Conservation (phyloP, 352 stramenopile genomes). For the Globisporangium rhizosaccharum region DNA sequence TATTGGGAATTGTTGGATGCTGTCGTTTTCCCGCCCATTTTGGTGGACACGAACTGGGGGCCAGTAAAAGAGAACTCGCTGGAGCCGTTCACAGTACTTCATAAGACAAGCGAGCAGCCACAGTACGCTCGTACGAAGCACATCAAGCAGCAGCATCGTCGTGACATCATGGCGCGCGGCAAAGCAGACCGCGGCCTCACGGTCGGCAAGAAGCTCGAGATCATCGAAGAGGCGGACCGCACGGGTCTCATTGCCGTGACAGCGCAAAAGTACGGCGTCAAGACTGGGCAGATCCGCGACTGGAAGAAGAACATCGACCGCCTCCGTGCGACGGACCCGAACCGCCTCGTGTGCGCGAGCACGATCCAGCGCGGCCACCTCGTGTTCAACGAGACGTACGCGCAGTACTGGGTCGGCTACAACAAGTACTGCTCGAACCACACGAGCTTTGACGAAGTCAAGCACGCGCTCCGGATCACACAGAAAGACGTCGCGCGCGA, state of each 20-base stretch:
- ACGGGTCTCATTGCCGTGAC: slow-evolving; percentile 72
- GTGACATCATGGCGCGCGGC: slow-evolving; percentile 63
- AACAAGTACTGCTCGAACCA: slow-evolving; percentile 82
- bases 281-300: slow-evolving; percentile 83
- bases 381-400: slow-evolving; percentile 86
- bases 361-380: slow-evolving; percentile 79
- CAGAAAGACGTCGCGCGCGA: slow-evolving; percentile 72
- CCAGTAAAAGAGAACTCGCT: slow-evolving; percentile 43
- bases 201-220: slow-evolving; percentile 87
- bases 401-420: slow-evolving; percentile 87
- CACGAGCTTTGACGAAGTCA: slow-evolving; percentile 69
- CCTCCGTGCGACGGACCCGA: slow-evolving; percentile 69
- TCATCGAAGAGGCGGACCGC: slow-evolving; percentile 81
- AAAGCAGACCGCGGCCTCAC: slow-evolving; percentile 77
- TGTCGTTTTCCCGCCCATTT: background rate
- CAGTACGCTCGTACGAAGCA: background rate
- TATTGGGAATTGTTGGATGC: background rate
- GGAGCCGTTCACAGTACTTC: slow-evolving; percentile 21
- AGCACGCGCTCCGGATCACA: slow-evolving; percentile 53
- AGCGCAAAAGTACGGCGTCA: slow-evolving; percentile 83
- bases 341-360: slow-evolving; percentile 72
- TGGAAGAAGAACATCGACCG: slow-evolving; percentile 86
- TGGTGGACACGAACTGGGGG: slow-evolving; percentile 5
- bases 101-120: background rate
- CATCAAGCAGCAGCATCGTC: background rate